Base-by-base conservation (phyloP, 2,329 filamentous ascomycete species). In the Myriosclerotinia duriaeana region DNA sequence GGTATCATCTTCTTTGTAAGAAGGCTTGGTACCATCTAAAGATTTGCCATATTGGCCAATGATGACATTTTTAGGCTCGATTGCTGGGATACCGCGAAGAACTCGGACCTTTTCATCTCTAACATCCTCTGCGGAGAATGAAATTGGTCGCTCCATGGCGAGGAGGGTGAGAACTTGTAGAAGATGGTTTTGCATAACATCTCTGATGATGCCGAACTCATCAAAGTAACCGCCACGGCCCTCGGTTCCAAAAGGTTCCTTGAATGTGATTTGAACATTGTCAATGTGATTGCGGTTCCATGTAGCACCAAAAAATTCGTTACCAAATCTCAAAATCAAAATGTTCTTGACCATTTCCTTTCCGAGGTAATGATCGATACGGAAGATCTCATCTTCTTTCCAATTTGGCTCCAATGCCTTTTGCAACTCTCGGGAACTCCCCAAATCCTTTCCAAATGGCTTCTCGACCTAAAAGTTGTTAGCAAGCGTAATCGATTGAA, bases 331-430 rank as follows among this genome's bases (percentile, higher is more conserved):
- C 72, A 99, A 87, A 74, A 99, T 97, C 72, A 99, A 85, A 73
- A 99, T 96, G 82, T 99, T 99, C 88, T 99, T 99, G 76, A 99
- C 95, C 95, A 99, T 99, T 82, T 99, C 95, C 85, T 99, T 99
- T 76, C 96, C 96, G 58, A 99, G 87, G 80, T 99, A 99, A 83
- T 99, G 95, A 79, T 99, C 95, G 76, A 99, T 99, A 77, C 95
- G 93, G 88, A 96, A 99, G 73, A 99, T 89, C 82, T 99, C 95
- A 64, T 98, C 94, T 81, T 99, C 96, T 77, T 91, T 95, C 96
- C 95, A 99, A 82, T 99, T 93, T 53, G 95, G 95, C 77, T 94
- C 92, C 70, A 99, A 87, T 9, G 95, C 96, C 79, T 91, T 93
- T 78, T 98, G 94, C 69, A 99, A 87, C 80, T 97, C 92, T 68